A percentile compares a stretch with the other conserved stretches of the same genome.
These are phyloP conservation scores for Podaxis rugospora DNA, from an alignment of 768 basidiomycete genomes.

Conservation along the genomic window DNA sequence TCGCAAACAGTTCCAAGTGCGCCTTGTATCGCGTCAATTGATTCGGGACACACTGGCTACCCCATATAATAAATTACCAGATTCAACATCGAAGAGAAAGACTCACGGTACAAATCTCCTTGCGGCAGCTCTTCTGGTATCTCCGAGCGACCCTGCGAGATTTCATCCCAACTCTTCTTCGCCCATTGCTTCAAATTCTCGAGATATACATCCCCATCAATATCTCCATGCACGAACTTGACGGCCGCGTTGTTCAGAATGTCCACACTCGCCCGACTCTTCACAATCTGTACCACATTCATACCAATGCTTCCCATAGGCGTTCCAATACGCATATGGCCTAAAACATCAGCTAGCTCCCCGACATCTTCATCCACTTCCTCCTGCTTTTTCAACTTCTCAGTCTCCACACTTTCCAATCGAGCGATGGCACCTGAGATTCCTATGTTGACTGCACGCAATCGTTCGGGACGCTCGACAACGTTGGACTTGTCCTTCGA, in stretches of 20 bases:
- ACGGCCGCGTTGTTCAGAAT: slow-evolving; percentile 59
- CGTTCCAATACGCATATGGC: slow-evolving; percentile 20
- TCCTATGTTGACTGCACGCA: slow-evolving; percentile 81
- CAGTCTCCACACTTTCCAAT: slow-evolving; percentile 37
- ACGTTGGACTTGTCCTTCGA: slow-evolving; percentile 69
- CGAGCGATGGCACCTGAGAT: slow-evolving; percentile 76
- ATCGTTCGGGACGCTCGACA: slow-evolving; percentile 87
- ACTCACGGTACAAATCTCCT: slow-evolving; percentile 80
- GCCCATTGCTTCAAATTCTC: slow-evolving; percentile 60
- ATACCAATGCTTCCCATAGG: slow-evolving; percentile 1
- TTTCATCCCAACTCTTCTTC: slow-evolving; percentile 54
- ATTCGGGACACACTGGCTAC: slow-evolving; percentile 67
- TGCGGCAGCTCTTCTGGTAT: slow-evolving; percentile 71
- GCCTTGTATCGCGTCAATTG: slow-evolving; percentile 74
- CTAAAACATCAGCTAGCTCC: slow-evolving; percentile 23
- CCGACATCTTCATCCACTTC: neutral
- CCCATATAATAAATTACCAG: neutral
- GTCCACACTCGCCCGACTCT: slow-evolving; percentile 51
- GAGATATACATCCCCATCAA: slow-evolving; percentile 63
- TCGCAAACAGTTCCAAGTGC: slow-evolving; percentile 83
- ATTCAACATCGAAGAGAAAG: slow-evolving; percentile 2
- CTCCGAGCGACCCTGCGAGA: slow-evolving; percentile 61
- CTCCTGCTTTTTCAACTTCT: neutral
- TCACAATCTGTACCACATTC: slow-evolving; percentile 39
- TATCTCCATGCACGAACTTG: slow-evolving; percentile 70